Conservation (phyloP, 2,329 filamentous ascomycete species). For the Aspergillus chevalieri region DNA sequence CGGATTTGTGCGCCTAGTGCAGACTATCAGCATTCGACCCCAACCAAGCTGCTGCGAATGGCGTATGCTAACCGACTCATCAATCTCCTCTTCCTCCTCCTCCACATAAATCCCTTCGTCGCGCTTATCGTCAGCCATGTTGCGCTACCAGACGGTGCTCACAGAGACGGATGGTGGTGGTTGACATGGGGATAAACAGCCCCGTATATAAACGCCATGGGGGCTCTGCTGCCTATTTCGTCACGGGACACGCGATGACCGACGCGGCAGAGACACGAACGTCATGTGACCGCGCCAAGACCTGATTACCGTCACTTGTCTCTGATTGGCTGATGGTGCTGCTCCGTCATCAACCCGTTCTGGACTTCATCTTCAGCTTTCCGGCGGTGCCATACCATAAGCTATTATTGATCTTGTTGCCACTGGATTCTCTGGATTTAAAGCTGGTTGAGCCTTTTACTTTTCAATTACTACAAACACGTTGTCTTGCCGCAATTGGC, state of each 20-base stretch:
- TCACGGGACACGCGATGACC: constrained; percentile 17
- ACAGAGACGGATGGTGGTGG: background rate
- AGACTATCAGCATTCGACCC: background rate
- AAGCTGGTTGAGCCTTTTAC: background rate
- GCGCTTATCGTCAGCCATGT: constrained; percentile 33
- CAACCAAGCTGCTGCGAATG: background rate
- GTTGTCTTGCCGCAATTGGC: background rate
- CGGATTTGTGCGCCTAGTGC: constrained; percentile 71
- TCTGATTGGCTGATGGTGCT: constrained; percentile 23
- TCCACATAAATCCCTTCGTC: constrained; percentile 34
- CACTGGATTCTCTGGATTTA: background rate
- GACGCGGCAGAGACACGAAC: constrained; percentile 27
- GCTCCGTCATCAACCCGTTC: constrained; percentile 14
- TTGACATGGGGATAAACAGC: background rate
- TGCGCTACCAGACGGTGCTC: constrained; percentile 1
- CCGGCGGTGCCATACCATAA: background rate
- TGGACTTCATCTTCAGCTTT: constrained; percentile 2
- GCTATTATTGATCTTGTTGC: background rate
- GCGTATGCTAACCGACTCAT: constrained; percentile 34
- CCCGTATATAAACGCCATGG: background rate
- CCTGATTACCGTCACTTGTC: constrained; percentile 21
- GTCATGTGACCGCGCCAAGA: constrained; percentile 25
- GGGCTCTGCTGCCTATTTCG: constrained; percentile 18
- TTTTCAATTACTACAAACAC: too few species aligned
- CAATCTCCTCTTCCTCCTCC: constrained; percentile 44